A percentile compares a stretch with the other conserved stretches of the same genome.
phyloP scores from a whole-genome alignment of 1,284 basidiomycete species.

The Heimioporus retisporus region DNA sequence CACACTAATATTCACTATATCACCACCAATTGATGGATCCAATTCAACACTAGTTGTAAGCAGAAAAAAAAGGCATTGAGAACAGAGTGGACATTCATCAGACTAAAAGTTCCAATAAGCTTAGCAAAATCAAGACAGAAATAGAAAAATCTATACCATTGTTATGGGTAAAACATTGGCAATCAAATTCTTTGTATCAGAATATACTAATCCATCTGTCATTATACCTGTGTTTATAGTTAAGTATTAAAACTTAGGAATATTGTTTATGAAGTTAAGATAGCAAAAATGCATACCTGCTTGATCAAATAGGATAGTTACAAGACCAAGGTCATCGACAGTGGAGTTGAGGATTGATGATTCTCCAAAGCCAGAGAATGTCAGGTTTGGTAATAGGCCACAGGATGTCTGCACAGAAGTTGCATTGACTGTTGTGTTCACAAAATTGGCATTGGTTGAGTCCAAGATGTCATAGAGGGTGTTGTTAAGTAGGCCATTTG shows the following conservation, averaged over 20 bases:
- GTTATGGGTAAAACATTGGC: background rate
- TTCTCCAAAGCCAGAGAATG: background rate
- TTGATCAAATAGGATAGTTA: background rate
- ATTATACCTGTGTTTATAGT: too few relatives aligned
- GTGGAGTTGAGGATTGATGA: background rate
- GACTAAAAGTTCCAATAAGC: background rate
- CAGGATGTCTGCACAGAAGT: slow-evolving; percentile 8
- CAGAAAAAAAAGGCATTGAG: background rate
- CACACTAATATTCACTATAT: background rate
- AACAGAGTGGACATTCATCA: background rate
- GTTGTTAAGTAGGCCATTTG: background rate
- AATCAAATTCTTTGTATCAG: background rate
- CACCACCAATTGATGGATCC: background rate
- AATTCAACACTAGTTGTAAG: slow-evolving; percentile 12
- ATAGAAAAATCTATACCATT: background rate
- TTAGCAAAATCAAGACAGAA: background rate
- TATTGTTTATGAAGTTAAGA: background rate
- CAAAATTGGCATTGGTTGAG: background rate
- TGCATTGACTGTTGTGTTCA: slow-evolving; percentile 17
- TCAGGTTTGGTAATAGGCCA: slow-evolving; percentile 15
- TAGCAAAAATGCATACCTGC: background rate
- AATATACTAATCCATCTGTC: too few relatives aligned
- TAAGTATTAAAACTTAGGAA: background rate
- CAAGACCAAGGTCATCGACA: background rate
- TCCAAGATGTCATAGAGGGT: slow-evolving; percentile 5